Base-by-base conservation (phyloP, 1,139 yeast genomes). In the Protomyces arabidopsidicola region DNA sequence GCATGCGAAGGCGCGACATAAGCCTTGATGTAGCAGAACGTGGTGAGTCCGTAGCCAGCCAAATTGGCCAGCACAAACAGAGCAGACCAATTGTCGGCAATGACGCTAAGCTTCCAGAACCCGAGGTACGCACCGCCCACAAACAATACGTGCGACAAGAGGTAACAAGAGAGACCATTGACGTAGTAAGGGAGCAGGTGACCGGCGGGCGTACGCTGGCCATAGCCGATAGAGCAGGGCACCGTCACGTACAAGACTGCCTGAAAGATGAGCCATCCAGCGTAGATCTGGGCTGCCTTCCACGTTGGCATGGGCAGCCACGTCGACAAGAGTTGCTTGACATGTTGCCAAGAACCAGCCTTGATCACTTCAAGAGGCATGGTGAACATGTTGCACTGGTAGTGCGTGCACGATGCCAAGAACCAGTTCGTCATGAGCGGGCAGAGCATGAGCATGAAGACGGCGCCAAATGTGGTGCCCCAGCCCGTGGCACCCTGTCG, bases 171-270 rank as follows among this genome's bases (percentile, higher is more conserved):
- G 18, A 63, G 38, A 3, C 66, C 66, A 48, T 63, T 63, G 45
- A 63, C 66, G 27, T 60, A 63, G 45, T 63, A 63, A 2, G 60
- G 60, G 34, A 63, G 50, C 45, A 60, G 31, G 57, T 63, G 56
- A 22, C 66, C 66, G 24, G 66, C 66, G 3, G 66, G 66, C 6
- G 66, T 63, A 12, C 22, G 27, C 45, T 63, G 66, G 12, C 66
- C 66, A 42, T 60, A 63, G 12, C 66, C 66, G n/a, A 53, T 63
- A 45, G 54, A 53, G 2, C 63, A 39, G 16, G 66, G 66, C 3
- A 63, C 57, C 14, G 63, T 53, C 38, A 27, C 55, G 18, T 63
- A 63, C 57, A 63, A 34, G 53, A 63, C 12, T 4, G 58, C 66
- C 31, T 63, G 66, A 9, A 50, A 16, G n/a, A 45, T 16, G 42